phyloP scores from a whole-genome alignment of 2,329 filamentous ascomycete genomes.

The Gaeumannomyces tritici region DNA sequence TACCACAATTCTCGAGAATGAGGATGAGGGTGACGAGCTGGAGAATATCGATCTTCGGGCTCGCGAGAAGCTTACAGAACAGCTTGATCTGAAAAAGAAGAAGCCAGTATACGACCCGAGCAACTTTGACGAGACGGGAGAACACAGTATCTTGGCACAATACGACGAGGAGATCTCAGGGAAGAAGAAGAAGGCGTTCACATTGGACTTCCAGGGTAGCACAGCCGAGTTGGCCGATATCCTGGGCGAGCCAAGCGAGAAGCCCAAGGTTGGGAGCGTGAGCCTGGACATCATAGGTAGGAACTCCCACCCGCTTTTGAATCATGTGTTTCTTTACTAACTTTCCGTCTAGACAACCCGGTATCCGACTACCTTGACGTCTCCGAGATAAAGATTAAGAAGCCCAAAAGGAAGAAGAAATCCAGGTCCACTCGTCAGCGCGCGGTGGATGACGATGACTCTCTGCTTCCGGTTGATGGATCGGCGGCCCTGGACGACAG shows the following conservation, averaged over 20 bases:
- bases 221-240: constrained; percentile 53
- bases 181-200: constrained; percentile 83
- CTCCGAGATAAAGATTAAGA: constrained; percentile 85
- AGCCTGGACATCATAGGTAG: constrained; percentile 61
- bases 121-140: constrained; percentile 55
- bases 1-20: constrained; percentile 71
- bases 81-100: constrained; percentile 80
- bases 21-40: constrained; percentile 84
- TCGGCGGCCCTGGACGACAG: constrained; percentile 13
- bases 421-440: constrained; percentile 65
- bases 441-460: constrained; percentile 51
- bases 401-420: constrained; percentile 79
- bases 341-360: constrained; percentile 39
- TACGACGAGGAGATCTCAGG: constrained; percentile 94
- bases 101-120: constrained; percentile 82
- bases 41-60: constrained; percentile 67
- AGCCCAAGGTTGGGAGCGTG: constrained; percentile 60
- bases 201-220: constrained; percentile 68
- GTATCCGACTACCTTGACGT: constrained; percentile 82
- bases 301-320: background rate
- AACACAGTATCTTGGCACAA: constrained; percentile 67
- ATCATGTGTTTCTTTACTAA: constrained; percentile 15
- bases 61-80: constrained; percentile 63
- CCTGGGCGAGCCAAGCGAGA: constrained; percentile 36
- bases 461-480: constrained; percentile 35